Evolutionary conservation across 2,329 filamentous ascomycete species (phyloP).

Genomic region (Myrmaecium sp.): DNA sequence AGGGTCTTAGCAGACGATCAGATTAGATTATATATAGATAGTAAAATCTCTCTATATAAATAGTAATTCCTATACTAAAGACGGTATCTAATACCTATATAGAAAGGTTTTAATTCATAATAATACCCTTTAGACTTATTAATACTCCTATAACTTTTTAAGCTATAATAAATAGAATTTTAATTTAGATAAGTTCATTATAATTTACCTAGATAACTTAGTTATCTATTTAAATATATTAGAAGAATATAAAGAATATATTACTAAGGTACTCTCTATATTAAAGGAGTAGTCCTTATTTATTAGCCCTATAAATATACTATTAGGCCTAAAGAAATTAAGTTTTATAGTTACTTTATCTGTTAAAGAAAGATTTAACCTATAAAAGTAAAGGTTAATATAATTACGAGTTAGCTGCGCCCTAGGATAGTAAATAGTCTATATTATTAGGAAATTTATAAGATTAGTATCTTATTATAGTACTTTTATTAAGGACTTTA

Average conservation of each 20-base stretch:
- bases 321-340: constrained; percentile 4
- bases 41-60: too few relatives aligned
- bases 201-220: constrained; percentile 8
- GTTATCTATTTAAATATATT: constrained; percentile 5
- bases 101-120: constrained; percentile 6
- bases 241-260: constrained; percentile 4
- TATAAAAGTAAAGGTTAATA: constrained; percentile 4
- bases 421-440: too few relatives aligned
- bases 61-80: constrained; percentile 6
- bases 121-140: constrained; percentile 7
- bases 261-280: constrained; percentile 2
- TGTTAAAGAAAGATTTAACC: constrained; percentile 4
- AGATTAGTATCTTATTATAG: too few relatives aligned
- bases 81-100: constrained; percentile 5
- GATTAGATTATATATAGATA: too few relatives aligned
- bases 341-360: constrained; percentile 5
- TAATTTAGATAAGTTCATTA: constrained; percentile 7
- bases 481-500: too few relatives aligned
- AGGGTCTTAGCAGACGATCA: too few relatives aligned
- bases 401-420: too few relatives aligned
- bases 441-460: too few relatives aligned
- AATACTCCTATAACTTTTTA: constrained; percentile 7
- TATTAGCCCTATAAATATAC: constrained; percentile 5
- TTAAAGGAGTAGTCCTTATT: constrained; percentile 3
- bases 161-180: constrained; percentile 6